Conservation (phyloP, 148 eudicot species). For the Rhododendron griersonianum region DNA sequence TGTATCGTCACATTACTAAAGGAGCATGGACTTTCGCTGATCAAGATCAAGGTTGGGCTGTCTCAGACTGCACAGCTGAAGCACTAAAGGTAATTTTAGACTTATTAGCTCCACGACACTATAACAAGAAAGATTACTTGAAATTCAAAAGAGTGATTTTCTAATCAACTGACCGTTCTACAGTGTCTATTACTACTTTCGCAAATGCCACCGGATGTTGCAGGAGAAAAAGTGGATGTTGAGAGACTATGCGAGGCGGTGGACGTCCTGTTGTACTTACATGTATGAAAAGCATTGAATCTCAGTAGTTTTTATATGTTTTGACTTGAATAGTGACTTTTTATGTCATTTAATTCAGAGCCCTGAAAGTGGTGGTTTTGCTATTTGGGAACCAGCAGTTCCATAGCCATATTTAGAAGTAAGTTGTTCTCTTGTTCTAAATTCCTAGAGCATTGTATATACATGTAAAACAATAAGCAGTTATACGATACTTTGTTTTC, state of each 20-base stretch:
- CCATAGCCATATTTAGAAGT: conserved; percentile 37
- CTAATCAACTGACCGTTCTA: neutral
- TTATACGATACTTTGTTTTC: too few relatives aligned
- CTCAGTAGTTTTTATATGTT: neutral
- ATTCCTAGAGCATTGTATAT: too few relatives aligned
- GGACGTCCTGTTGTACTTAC: conserved; percentile 27
- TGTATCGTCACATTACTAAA: conserved; percentile 18
- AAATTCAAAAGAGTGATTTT: neutral
- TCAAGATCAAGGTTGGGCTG: conserved; percentile 22
- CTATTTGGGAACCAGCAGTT: conserved; percentile 39
- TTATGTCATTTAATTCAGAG: conserved; percentile 8
- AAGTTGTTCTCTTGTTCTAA: neutral
- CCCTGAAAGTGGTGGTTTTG: conserved; percentile 42
- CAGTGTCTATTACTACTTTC: conserved; percentile 36
- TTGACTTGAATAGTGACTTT: neutral
- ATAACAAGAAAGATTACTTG: neutral
- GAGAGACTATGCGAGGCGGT: conserved; percentile 31
- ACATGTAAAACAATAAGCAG: neutral
- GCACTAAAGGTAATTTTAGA: conserved; percentile 9
- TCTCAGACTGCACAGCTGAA: conserved; percentile 18
- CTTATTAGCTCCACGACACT: neutral
- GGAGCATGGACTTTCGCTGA: conserved; percentile 18
- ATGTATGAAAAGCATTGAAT: conserved; percentile 13
- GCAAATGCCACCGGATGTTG: conserved; percentile 32
- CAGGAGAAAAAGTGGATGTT: conserved; percentile 27